Conservation (phyloP, 2,329 filamentous ascomycete genomes). For the Colletotrichum orchidophilum region DNA sequence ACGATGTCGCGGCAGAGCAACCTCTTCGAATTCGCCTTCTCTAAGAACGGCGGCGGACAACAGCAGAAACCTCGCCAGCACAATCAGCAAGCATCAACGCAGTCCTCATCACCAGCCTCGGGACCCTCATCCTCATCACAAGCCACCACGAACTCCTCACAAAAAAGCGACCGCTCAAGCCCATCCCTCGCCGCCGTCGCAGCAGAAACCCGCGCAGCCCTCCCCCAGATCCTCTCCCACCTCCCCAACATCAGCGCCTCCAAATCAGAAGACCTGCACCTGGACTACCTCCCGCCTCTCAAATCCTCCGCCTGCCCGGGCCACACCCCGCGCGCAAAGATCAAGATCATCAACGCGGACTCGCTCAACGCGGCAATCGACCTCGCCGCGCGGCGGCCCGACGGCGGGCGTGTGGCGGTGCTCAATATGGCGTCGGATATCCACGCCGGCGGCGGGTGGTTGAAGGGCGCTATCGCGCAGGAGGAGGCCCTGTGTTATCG, state of each 20-base stretch:
- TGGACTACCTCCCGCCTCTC: slow-evolving; percentile 50
- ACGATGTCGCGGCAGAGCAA: slow-evolving; percentile 21
- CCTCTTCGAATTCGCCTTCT: slow-evolving; percentile 19
- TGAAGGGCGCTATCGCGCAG: slow-evolving; percentile 69
- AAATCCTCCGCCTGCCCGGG: slow-evolving; percentile 53
- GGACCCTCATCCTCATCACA: background rate
- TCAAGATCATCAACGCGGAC: slow-evolving; percentile 66
- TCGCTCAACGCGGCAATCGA: slow-evolving; percentile 64
- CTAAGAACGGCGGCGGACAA: background rate
- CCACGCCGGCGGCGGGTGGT: slow-evolving; percentile 70
- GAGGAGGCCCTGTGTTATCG: slow-evolving; percentile 77
- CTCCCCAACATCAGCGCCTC: slow-evolving; percentile 51
- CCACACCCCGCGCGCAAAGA: slow-evolving; percentile 42
- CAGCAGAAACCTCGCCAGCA: background rate
- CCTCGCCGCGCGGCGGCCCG: slow-evolving; percentile 40
- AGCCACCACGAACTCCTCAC: background rate
- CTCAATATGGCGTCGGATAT: slow-evolving; percentile 72
- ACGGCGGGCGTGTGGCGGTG: slow-evolving; percentile 58
- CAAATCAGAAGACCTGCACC: slow-evolving; percentile 49
- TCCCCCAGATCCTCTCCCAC: slow-evolving; percentile 57
- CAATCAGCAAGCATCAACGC: background rate
- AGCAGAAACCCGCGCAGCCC: slow-evolving; percentile 55
- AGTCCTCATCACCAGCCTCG: background rate
- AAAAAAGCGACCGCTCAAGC: slow-evolving; percentile 16
- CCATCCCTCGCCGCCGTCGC: slow-evolving; percentile 42